These are phyloP conservation scores for Hygrocybe coccinea DNA, from an alignment of 768 basidiomycete species.

Conservation along the genomic window DNA sequence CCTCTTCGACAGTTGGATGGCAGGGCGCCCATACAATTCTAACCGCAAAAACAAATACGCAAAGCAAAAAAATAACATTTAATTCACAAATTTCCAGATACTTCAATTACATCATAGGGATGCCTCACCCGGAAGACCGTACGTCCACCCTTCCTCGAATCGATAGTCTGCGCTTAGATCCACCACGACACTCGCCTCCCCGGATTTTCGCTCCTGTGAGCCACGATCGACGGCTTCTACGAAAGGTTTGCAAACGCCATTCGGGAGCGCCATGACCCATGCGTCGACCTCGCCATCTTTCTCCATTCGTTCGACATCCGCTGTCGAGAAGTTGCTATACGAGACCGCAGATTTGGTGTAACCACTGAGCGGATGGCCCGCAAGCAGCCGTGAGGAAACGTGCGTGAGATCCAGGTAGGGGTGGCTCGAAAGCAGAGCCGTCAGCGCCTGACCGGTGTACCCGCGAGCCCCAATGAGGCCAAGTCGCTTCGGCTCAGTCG, in stretches of 20 bases:
- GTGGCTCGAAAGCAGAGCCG: slow-evolving; percentile 80
- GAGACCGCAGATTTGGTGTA: slow-evolving; percentile 72
- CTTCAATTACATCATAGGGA: slow-evolving; percentile 37
- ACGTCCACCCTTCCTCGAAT: slow-evolving; percentile 93
- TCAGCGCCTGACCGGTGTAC: slow-evolving; percentile 90
- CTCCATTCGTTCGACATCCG: slow-evolving; percentile 86
- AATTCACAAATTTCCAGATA: slow-evolving; percentile 25
- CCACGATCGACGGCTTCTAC: slow-evolving; percentile 90
- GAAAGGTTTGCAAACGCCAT: slow-evolving; percentile 93
- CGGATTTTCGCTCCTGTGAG: slow-evolving; percentile 47
- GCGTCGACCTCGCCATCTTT: slow-evolving; percentile 87
- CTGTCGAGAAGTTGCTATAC: slow-evolving; percentile 75
- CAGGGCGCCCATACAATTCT: slow-evolving; percentile 84
- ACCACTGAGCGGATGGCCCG: slow-evolving; percentile 69
- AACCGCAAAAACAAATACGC: not conserved
- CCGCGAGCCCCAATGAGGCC: slow-evolving; percentile 94
- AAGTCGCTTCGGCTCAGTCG: slow-evolving; percentile 77
- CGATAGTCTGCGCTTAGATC: slow-evolving; percentile 94
- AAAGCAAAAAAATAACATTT: slow-evolving; percentile 19
- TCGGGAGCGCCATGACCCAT: slow-evolving; percentile 99
- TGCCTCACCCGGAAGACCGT: slow-evolving; percentile 96
- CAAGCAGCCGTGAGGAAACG: slow-evolving; percentile 93
- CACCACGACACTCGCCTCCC: slow-evolving; percentile 71
- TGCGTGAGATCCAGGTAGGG: slow-evolving; percentile 88
- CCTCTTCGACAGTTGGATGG: slow-evolving; percentile 65